Base-by-base conservation (phyloP, 306 rosid genomes). In the Quercus variabilis region DNA sequence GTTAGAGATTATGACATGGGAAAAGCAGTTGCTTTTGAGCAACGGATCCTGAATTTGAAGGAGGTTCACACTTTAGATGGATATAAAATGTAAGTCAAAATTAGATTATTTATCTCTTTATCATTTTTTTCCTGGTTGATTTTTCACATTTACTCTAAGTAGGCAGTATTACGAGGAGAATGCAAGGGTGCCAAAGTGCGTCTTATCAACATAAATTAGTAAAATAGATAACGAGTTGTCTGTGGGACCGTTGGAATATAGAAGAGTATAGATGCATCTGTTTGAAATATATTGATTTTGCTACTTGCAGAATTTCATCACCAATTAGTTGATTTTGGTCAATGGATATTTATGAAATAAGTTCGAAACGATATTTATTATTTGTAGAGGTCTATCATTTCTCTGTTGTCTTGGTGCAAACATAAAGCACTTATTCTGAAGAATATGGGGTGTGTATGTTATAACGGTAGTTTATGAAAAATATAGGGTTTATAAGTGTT, bases 11-110 rank as follows among this genome's bases (percentile, higher is more conserved):
- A 95, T 79, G 90, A 88, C 4, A 81, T n/a, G 3, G 99, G 99
- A 31, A 95, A 89, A 89, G 85, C 31, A 55, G 92, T 91, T 79
- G 95, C 92, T 49, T 95, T 95, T 83, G 93, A 91, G 52, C 88
- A 81, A 38, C 90, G 90, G 88, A 76, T 90, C 78, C 74, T 74
- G 70, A 91, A 95, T 82, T 69, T 95, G 83, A 95, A 95, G 91
- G 99, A 95, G 82, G 89, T 92, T 31, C 86, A 79, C 80, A 88
- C 92, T 12, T 82, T 79, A 31, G 86, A 85, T 35, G 99, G 99
- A 78, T 67, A 21, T 68, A 92, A 65, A 87, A 86, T 92, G 99
- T 95, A 86, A 89, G 97, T 41, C 17, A 33, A 20, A 69, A 63
- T 71, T 62, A 20, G 13, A 56, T 57, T 25, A 69, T 25, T 25